These are phyloP conservation scores for Paramyrothecium sp. DNA, from an alignment of 2,329 filamentous ascomycete species.

Conservation along the genomic window DNA sequence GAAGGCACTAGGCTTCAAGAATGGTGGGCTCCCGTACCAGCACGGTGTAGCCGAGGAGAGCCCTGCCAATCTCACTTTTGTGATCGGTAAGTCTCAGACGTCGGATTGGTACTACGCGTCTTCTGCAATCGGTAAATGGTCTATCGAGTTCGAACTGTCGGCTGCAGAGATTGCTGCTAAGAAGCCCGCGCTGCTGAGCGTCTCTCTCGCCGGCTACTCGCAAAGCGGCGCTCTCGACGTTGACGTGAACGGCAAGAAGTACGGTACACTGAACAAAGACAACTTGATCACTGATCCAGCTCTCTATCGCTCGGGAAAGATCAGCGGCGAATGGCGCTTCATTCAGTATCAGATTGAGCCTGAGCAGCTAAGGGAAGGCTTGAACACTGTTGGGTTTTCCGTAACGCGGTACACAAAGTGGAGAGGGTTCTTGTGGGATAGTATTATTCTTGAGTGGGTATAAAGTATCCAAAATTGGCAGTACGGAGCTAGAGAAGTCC, in stretches of 20 bases:
- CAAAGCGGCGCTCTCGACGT: constrained; percentile 8
- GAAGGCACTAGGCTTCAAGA: constrained; percentile 10
- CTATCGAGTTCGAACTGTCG: constrained; percentile 8
- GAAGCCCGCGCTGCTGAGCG: constrained; percentile 6
- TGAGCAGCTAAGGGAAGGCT: constrained; percentile 2
- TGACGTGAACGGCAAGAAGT: constrained; percentile 6
- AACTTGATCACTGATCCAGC: constrained; percentile 7
- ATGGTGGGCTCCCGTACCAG: constrained; percentile 9
- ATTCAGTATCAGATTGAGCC: constrained; percentile 8
- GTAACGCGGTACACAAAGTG: constrained; percentile 10
- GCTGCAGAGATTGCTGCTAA: constrained; percentile 5
- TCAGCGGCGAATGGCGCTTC: constrained; percentile 11
- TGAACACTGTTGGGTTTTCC: constrained; percentile 8
- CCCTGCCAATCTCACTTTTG: constrained; percentile 10
- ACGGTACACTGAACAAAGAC: constrained; percentile 8
- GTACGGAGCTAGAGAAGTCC: too few species aligned
- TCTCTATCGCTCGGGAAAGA: constrained; percentile 8
- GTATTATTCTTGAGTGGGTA: constrained; percentile 8
- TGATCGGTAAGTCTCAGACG: constrained; percentile 7
- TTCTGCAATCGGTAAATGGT: constrained; percentile 9
- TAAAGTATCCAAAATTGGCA: too few species aligned
- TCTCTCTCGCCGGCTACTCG: constrained; percentile 9
- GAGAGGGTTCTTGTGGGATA: constrained; percentile 12
- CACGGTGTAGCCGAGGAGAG: constrained; percentile 9
- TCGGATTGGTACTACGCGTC: constrained; percentile 12